Evolutionary conservation across 1,284 basidiomycete species (phyloP), one percentile per base, ranked within the genome.

Genomic region (Macrocybe sp.): DNA sequence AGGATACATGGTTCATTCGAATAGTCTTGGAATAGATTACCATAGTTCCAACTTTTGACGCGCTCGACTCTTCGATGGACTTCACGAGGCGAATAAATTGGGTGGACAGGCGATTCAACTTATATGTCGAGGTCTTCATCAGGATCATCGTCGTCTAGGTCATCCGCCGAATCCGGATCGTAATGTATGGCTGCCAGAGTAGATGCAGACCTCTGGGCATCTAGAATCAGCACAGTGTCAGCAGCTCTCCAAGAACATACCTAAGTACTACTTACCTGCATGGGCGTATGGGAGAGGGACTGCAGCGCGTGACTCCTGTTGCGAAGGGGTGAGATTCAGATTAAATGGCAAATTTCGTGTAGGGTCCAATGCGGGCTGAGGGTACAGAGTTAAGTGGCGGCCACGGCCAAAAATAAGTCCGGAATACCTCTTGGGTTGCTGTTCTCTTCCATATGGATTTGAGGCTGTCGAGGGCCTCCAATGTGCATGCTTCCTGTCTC

Each of bases 241-340:
- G 22, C 22, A 22, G 22, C 22, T 22, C 22, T 22, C 22, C 22
- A 22, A 22, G 22, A 22, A 28, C 9, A 40, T n/a, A 43, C 33
- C 45, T 35, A 47, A 39, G 38, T 7, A 48, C 9, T n/a, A 43
- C 64, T 63, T 63, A 78, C 89, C 87, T 70, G 89, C 81, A 57
- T 93, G 91, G 4, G 77, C 87, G 60, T 95, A 96, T 5, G 93
- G 93, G 33, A 96, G 66, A 8, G 89, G 88, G 1, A 96, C 92
- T 44, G 80, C 75, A 1, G 89, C 83, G 45, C 90, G 76, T 10
- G 85, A 84, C 52, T 78, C 76, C 59, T 86, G 83, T 62, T 97
- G 93, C n/a, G 85, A 77, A 10, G 79, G 73, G n/a, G 92, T 95
- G 45, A 96, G 78, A 49, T 71, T 78, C 28, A 97, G 76, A 63